Percentiles rank a stretch among this genome's conserved stretches.
Conservation (phyloP, 2,329 filamentous ascomycete species). For the Nothopassalora personata region DNA sequence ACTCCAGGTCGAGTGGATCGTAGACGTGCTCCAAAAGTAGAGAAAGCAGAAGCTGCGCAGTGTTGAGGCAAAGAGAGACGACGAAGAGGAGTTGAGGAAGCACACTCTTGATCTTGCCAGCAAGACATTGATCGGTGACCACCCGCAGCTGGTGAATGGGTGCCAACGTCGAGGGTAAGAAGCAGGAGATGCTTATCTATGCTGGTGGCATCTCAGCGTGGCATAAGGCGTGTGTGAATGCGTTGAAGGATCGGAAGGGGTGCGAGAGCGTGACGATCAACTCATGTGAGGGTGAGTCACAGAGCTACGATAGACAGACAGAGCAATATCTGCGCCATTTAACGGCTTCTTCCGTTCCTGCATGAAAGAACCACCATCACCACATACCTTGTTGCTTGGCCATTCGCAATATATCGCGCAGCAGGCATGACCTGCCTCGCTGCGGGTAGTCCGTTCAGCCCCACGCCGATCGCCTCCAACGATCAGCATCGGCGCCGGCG, state of each 20-base stretch:
- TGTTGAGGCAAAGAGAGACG: slow-evolving; percentile 37
- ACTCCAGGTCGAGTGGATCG: slow-evolving; percentile 42
- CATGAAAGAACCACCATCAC: no score
- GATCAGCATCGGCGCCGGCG: no score
- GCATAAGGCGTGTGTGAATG: neutral
- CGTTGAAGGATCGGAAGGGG: slow-evolving; percentile 4
- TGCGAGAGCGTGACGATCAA: neutral
- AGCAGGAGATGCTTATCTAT: slow-evolving; percentile 35
- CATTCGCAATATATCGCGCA: no score
- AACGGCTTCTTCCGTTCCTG: no score
- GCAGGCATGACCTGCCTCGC: no score
- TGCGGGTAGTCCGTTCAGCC: no score
- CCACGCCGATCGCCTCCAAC: no score
- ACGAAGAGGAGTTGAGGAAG: slow-evolving; percentile 37
- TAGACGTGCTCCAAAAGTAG: slow-evolving; percentile 38
- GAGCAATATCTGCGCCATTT: no score
- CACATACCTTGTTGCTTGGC: no score
- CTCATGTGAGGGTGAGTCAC: no score
- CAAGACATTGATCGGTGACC: slow-evolving; percentile 12
- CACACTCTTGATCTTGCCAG: slow-evolving; percentile 11
- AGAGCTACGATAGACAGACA: no score
- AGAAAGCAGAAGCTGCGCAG: slow-evolving; percentile 35
- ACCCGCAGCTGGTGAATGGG: slow-evolving; percentile 31
- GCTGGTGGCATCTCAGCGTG: slow-evolving; percentile 6
- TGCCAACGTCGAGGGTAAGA: slow-evolving; percentile 41